Conservation (phyloP, 2,329 filamentous ascomycete genomes). For the Coniochaeta ligniaria region DNA sequence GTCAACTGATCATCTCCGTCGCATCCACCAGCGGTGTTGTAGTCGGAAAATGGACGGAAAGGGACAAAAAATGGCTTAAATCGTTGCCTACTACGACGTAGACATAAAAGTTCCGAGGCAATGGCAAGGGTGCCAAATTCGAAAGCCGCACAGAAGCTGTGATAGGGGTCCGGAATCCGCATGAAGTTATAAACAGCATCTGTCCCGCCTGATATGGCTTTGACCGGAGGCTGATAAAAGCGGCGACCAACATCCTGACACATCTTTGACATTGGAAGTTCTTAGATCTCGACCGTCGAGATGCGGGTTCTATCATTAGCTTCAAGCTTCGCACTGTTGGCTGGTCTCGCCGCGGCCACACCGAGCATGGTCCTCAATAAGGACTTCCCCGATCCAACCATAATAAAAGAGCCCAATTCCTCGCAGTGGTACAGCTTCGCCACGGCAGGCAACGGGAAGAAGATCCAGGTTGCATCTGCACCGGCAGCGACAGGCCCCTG, state of each 20-base stretch:
- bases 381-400: slow-evolving; percentile 49
- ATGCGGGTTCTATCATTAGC: neutral
- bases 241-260: neutral
- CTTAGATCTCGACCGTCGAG: neutral
- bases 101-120: neutral
- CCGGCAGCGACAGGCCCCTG: slow-evolving; percentile 38
- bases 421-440: slow-evolving; percentile 50
- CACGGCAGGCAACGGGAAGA: slow-evolving; percentile 39
- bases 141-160: no score
- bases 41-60: neutral
- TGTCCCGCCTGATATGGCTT: neutral
- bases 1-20: neutral
- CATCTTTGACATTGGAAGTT: neutral
- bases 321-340: neutral
- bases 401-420: slow-evolving; percentile 38
- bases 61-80: neutral
- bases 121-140: neutral
- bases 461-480: slow-evolving; percentile 48
- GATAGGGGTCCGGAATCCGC: neutral
- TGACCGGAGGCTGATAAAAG: neutral
- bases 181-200: neutral
- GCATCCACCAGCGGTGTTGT: neutral
- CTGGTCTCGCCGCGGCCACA: neutral
- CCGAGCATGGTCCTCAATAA: neutral
- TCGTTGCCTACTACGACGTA: neutral